A percentile compares a stretch with the other conserved stretches of the same genome.
Conservation (phyloP, 371 early-diverging fungal species). For the Mucor ambiguus region DNA sequence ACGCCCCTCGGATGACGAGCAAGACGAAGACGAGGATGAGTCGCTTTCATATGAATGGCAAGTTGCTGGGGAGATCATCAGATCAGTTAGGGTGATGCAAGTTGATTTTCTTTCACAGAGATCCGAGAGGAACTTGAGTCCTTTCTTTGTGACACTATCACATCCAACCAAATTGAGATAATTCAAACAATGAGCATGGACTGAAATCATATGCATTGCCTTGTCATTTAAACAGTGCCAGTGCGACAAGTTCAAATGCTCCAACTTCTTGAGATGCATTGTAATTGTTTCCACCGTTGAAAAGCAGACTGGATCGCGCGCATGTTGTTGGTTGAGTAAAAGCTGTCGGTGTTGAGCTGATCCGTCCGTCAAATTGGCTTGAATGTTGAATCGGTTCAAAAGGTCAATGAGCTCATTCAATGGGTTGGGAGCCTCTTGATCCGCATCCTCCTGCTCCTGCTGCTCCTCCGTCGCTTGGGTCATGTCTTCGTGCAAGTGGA, state of each 20-base stretch:
- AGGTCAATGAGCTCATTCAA: conserved; percentile 28
- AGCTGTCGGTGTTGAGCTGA: conserved; percentile 18
- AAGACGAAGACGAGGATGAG: neutral
- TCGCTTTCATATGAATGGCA: conserved; percentile 9
- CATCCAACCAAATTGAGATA: conserved; percentile 31
- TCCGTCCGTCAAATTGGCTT: conserved; percentile 15
- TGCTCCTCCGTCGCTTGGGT: neutral
- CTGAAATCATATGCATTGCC: conserved; percentile 18
- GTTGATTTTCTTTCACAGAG: conserved; percentile 26
- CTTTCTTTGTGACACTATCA: conserved; percentile 23
- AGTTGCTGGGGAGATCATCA: conserved; percentile 16
- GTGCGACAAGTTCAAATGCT: conserved; percentile 27
- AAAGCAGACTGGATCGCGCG: conserved; percentile 21
- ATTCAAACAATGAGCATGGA: conserved; percentile 20
- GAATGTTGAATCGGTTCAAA: conserved; percentile 19
- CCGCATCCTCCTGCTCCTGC: neutral
- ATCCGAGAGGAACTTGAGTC: conserved; percentile 25
- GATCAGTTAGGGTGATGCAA: conserved; percentile 28
- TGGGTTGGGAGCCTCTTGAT: conserved; percentile 1
- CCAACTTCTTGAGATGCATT: conserved; percentile 19
- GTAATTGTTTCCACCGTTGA: conserved; percentile 22
- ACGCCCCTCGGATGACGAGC: neutral
- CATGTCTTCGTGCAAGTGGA: conserved; percentile 1
- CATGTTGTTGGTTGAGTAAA: conserved; percentile 11
- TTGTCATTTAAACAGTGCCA: conserved; percentile 32